These are phyloP conservation scores for Colletotrichum sp. DNA, from an alignment of 2,329 filamentous ascomycete genomes.

Conservation along the genomic window DNA sequence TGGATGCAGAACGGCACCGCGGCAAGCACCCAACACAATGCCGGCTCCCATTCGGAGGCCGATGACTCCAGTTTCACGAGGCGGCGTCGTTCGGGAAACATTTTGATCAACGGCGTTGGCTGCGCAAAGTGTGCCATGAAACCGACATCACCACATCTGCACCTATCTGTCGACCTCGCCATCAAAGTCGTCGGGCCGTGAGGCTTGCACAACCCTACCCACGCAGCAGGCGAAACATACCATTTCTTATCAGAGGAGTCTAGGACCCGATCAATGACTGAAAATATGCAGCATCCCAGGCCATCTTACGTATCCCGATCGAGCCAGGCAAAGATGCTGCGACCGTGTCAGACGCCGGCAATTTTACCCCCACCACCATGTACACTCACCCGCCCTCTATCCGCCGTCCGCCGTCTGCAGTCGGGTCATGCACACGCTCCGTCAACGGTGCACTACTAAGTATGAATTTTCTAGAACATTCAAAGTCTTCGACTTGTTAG, in stretches of 20 bases:
- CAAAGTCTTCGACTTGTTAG: not conserved
- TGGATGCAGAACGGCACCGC: conserved; percentile 3
- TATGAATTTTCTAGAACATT: conserved; percentile 4
- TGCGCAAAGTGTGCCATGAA: not conserved
- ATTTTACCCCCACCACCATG: not conserved
- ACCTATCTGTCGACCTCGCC: not conserved
- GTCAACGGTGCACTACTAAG: not conserved
- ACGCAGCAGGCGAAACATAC: not conserved
- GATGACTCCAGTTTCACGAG: not conserved
- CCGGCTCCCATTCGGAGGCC: not conserved
- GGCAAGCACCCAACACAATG: not conserved
- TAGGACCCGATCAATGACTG: not conserved
- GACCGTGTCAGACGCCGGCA: conserved; percentile 6
- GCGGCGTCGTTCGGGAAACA: not conserved
- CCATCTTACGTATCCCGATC: not conserved
- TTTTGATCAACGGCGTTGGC: not conserved
- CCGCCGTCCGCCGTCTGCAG: not conserved
- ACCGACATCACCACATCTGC: not conserved
- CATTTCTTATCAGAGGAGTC: not conserved
- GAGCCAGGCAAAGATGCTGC: not conserved
- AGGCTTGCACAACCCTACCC: not conserved
- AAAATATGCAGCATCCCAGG: conserved; percentile 2
- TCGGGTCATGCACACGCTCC: conserved; percentile 16
- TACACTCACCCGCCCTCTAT: not conserved
- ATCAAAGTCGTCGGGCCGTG: not conserved